A percentile compares a stretch with the other conserved stretches of the same genome.
phyloP scores from a whole-genome alignment of 208 protist species.

The Crithidia bombi region DNA sequence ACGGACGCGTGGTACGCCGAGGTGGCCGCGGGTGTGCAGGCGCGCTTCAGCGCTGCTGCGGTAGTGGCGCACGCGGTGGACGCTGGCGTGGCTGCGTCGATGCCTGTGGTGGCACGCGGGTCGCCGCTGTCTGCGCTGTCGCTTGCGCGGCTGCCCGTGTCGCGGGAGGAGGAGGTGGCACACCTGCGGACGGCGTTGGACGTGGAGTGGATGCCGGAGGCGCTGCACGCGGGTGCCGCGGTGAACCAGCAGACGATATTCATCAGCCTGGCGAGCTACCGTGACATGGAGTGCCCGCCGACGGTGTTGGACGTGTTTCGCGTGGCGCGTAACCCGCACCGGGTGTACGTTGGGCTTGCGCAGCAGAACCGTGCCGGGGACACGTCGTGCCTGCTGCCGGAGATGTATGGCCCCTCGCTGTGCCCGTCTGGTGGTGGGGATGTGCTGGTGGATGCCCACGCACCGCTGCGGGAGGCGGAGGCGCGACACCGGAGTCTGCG shows the following conservation, averaged over 20 bases:
- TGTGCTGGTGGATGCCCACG: not conserved
- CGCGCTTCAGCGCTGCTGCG: slow-evolving; percentile 17
- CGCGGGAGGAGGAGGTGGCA: slow-evolving; percentile 21
- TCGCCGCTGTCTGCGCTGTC: slow-evolving; percentile 24
- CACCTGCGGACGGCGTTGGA: slow-evolving; percentile 20
- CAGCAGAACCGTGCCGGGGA: slow-evolving; percentile 67
- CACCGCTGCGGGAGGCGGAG: slow-evolving; percentile 11
- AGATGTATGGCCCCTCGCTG: slow-evolving; percentile 35
- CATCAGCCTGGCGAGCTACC: slow-evolving; percentile 88
- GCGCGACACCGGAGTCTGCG: slow-evolving; percentile 6
- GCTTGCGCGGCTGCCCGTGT: slow-evolving; percentile 8
- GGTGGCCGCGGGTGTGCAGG: slow-evolving; percentile 40
- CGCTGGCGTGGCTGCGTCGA: not conserved
- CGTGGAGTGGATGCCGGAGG: slow-evolving; percentile 17
- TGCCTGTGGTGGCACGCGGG: not conserved
- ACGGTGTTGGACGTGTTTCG: slow-evolving; percentile 78
- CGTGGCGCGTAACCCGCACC: slow-evolving; percentile 66
- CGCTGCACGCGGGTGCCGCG: slow-evolving; percentile 8
- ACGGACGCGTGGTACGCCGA: slow-evolving; percentile 55
- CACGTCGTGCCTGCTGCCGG: slow-evolving; percentile 46
- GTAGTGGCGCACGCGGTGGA: not conserved
- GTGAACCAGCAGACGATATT: slow-evolving; percentile 71
- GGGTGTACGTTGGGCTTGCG: slow-evolving; percentile 85
- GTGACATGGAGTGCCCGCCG: slow-evolving; percentile 81
- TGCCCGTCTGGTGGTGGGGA: slow-evolving; percentile 8